Conservation (phyloP, 2,329 filamentous ascomycete genomes). For the Penicillium sp. region DNA sequence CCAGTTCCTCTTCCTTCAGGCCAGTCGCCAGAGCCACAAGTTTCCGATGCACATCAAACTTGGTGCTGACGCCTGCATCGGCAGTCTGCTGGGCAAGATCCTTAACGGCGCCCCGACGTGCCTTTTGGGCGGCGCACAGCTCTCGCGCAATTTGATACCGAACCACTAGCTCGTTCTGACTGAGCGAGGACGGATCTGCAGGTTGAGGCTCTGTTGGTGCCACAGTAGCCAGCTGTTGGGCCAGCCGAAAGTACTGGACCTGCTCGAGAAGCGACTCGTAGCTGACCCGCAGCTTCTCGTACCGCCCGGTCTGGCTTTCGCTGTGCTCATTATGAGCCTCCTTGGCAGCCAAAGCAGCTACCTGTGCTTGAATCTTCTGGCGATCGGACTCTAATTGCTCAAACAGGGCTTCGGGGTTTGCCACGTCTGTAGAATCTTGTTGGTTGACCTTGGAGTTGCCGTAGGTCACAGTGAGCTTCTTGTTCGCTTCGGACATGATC, state of each 20-base stretch:
- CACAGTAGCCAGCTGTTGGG: conserved; percentile 28
- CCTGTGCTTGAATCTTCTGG: conserved; percentile 43
- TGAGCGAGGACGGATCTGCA: conserved; percentile 18
- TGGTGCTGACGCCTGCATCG: conserved; percentile 47
- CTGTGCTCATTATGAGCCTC: conserved; percentile 37
- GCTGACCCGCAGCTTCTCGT: conserved; percentile 35
- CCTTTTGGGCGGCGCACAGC: conserved; percentile 34
- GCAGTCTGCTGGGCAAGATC: conserved; percentile 46
- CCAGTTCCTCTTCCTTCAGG: conserved; percentile 47
- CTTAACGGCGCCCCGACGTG: conserved; percentile 36
- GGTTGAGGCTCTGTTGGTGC: conserved; percentile 15
- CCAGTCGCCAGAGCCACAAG: conserved; percentile 48
- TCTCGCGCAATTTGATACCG: conserved; percentile 34
- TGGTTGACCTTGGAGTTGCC: conserved; percentile 65
- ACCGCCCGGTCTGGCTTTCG: conserved; percentile 40
- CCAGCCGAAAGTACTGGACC: conserved; percentile 40
- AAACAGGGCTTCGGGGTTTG: conserved; percentile 42
- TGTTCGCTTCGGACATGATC: conserved; percentile 68
- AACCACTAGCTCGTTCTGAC: conserved; percentile 31
- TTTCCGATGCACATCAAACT: conserved; percentile 48
- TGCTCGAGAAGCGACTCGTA: conserved; percentile 47
- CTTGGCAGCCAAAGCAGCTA: conserved; percentile 35
- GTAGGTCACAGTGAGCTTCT: conserved; percentile 59
- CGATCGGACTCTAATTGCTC: conserved; percentile 46
- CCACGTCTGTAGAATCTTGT: conserved; percentile 43